These are phyloP conservation scores for Pterocarpus macrocarpus DNA, from an alignment of 306 rosid genomes.

Conservation along the genomic window DNA sequence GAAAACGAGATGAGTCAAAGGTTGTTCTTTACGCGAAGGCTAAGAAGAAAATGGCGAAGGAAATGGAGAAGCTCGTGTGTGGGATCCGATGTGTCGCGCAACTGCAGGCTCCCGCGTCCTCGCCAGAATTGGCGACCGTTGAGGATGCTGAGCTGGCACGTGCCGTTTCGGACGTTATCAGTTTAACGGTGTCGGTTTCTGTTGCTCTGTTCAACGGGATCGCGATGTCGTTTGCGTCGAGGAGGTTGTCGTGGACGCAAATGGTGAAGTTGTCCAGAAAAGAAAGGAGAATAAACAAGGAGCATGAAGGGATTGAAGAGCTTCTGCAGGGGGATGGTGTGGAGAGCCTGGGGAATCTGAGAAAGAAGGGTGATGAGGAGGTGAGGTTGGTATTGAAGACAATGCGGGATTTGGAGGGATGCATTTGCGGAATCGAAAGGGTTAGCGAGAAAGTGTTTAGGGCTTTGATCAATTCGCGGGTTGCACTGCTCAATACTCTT, in stretches of 20 bases:
- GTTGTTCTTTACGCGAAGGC: slow-evolving; percentile 53
- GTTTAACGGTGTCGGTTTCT: slow-evolving; percentile 67
- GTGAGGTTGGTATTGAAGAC: slow-evolving; percentile 63
- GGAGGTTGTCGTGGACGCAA: slow-evolving; percentile 57
- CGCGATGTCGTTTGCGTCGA: slow-evolving; percentile 52
- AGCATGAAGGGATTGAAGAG: slow-evolving; percentile 60
- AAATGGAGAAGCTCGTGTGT: slow-evolving; percentile 66
- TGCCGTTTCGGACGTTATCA: slow-evolving; percentile 62
- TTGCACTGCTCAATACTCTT: slow-evolving; percentile 72
- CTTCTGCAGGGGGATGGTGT: slow-evolving; percentile 40
- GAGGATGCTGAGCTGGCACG: slow-evolving; percentile 61
- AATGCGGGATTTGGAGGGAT: slow-evolving; percentile 68
- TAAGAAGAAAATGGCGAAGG: slow-evolving; percentile 56
- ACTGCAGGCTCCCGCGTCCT: slow-evolving; percentile 2
- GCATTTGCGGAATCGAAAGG: slow-evolving; percentile 59
- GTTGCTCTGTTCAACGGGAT: slow-evolving; percentile 66
- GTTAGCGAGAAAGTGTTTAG: slow-evolving; percentile 67
- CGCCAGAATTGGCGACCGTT: slow-evolving; percentile 15
- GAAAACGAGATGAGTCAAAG: slow-evolving; percentile 68
- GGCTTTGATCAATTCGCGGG: slow-evolving; percentile 74
- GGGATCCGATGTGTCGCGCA: slow-evolving; percentile 46
- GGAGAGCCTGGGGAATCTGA: slow-evolving; percentile 52
- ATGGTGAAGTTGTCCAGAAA: slow-evolving; percentile 52
- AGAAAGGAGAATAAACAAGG: slow-evolving; percentile 39
- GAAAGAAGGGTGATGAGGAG: slow-evolving; percentile 69